These are phyloP conservation scores for Moelleriella libera DNA, from an alignment of 2,329 filamentous ascomycete genomes.

Conservation along the genomic window DNA sequence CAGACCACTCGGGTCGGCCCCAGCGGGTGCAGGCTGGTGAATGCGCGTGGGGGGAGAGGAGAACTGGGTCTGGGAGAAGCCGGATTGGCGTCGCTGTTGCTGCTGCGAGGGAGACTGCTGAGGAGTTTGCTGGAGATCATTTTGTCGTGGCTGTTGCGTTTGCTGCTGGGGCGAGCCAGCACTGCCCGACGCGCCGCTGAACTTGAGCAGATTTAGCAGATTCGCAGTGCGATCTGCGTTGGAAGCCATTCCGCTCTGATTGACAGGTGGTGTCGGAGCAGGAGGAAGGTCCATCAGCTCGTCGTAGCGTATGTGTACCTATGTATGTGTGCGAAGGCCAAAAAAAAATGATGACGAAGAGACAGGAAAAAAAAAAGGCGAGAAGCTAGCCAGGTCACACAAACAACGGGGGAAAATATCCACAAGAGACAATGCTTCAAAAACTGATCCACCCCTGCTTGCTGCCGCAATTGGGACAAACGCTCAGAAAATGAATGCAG, in stretches of 20 bases:
- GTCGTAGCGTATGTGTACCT: slow-evolving; percentile 1
- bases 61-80: slow-evolving; percentile 9
- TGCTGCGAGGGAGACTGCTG: slow-evolving; percentile 11
- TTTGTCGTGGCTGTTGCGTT: slow-evolving; percentile 11
- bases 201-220: slow-evolving; percentile 48
- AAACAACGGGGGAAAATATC: not conserved
- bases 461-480: no score
- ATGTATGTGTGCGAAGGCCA: no score
- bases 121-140: slow-evolving; percentile 12
- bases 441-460: no score
- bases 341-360: not conserved
- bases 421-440: not conserved
- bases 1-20: slow-evolving; percentile 41
- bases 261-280: slow-evolving; percentile 34
- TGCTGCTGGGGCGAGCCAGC: slow-evolving; percentile 14
- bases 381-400: not conserved
- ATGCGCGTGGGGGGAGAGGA: slow-evolving; percentile 24
- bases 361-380: not conserved
- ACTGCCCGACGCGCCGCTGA: slow-evolving; percentile 26
- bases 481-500: no score
- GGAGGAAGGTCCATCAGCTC: slow-evolving; percentile 30
- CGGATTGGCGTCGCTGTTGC: slow-evolving; percentile 7
- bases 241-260: slow-evolving; percentile 21
- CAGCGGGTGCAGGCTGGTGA: slow-evolving; percentile 41
- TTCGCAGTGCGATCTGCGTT: slow-evolving; percentile 36